Conservation (phyloP, 352 stramenopile genomes). For the Globisporangium camurandrum region DNA sequence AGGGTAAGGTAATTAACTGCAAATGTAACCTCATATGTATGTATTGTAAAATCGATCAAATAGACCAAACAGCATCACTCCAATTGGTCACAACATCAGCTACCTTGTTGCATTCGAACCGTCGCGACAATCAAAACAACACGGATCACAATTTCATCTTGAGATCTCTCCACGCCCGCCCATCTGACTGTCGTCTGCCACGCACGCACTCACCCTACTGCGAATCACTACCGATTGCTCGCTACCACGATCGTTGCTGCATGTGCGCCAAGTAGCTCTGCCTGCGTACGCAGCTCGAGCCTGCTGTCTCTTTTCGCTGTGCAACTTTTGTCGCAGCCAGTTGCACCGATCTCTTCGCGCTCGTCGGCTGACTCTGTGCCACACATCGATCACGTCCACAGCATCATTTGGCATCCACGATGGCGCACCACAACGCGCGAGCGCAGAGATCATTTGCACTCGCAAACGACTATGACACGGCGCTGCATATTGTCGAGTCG, state of each 20-base stretch:
- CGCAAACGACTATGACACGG: slow-evolving; percentile 12
- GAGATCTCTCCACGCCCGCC: neutral
- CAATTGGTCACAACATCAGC: no score
- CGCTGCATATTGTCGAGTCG: slow-evolving; percentile 12
- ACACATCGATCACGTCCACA: neutral
- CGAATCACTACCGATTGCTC: no score
- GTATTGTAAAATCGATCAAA: no score
- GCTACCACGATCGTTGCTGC: neutral
- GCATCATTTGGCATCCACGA: neutral
- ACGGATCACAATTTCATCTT: neutral
- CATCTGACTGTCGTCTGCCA: neutral
- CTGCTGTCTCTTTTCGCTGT: neutral
- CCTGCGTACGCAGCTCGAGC: neutral
- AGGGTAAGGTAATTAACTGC: neutral
- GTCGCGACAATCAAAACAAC: neutral
- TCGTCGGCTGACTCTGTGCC: neutral
- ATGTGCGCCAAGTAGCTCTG: neutral
- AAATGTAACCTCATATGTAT: no score
- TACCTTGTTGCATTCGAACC: neutral
- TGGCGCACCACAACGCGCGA: slow-evolving; percentile 5
- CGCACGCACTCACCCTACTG: no score
- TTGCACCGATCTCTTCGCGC: neutral
- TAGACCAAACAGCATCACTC: no score
- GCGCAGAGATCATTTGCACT: neutral
- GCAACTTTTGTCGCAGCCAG: neutral